phyloP scores from a whole-genome alignment of 148 eudicot genomes.

The Amaranthus palmeri region DNA sequence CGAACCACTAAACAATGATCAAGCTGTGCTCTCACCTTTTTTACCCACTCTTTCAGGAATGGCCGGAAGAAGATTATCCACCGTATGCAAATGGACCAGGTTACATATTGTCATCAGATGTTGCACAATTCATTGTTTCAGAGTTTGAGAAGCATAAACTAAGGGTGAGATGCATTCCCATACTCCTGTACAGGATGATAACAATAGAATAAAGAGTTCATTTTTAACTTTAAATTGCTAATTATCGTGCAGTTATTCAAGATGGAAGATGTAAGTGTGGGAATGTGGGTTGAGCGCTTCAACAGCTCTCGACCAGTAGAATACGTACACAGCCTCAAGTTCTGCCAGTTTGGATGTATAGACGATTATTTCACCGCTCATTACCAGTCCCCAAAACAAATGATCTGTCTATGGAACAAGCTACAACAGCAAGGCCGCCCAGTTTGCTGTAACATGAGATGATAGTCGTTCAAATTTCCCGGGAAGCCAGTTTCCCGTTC shows the following conservation, averaged over 20 bases:
- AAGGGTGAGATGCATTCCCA: slow-evolving; percentile 40
- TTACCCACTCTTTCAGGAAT: slow-evolving; percentile 48
- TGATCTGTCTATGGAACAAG: slow-evolving; percentile 94
- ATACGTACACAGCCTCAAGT: slow-evolving; percentile 70
- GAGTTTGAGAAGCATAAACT: slow-evolving; percentile 69
- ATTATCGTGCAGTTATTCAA: slow-evolving; percentile 65
- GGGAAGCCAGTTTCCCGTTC: slow-evolving; percentile 12
- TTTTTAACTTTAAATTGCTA: background rate
- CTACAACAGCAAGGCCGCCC: slow-evolving; percentile 51
- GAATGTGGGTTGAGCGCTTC: slow-evolving; percentile 93
- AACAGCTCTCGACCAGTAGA: slow-evolving; percentile 53
- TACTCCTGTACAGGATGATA: background rate
- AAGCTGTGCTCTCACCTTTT: slow-evolving; percentile 3
- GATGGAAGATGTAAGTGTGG: slow-evolving; percentile 99
- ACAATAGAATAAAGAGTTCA: background rate
- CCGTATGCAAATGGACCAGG: slow-evolving; percentile 98
- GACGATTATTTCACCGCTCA: slow-evolving; percentile 80
- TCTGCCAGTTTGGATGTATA: slow-evolving; percentile 83
- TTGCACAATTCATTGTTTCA: slow-evolving; percentile 61
- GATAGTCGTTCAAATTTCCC: slow-evolving; percentile 21
- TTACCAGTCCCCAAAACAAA: slow-evolving; percentile 89
- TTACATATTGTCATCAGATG: slow-evolving; percentile 76
- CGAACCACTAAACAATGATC: too few species aligned
- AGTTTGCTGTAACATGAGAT: slow-evolving; percentile 86
- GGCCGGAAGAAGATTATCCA: slow-evolving; percentile 94